Conservation (phyloP, 345 rosid species). For the Pistacia integerrima region DNA sequence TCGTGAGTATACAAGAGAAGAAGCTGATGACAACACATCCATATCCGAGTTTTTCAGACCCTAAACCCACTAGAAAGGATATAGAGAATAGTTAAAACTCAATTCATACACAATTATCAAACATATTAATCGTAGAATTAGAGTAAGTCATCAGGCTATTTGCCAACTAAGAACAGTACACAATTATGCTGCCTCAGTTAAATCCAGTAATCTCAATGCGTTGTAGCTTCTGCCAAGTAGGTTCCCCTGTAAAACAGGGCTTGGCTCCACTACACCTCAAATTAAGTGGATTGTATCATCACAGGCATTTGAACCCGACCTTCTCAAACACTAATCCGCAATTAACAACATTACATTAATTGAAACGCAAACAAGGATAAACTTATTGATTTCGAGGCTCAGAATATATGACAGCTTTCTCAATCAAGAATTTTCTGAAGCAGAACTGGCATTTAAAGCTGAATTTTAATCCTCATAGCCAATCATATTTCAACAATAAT, state of each 20-base stretch:
- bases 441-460: conserved; percentile 96
- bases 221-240: conserved; percentile 52
- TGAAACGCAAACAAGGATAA: too few relatives aligned
- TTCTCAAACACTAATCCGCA: background rate
- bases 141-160: too few relatives aligned
- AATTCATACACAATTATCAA: background rate
- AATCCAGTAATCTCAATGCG: conserved; percentile 40
- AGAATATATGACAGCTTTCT: conserved; percentile 64
- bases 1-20: conserved; percentile 39
- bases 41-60: conserved; percentile 64
- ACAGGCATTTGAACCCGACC: conserved; percentile 10
- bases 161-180: background rate
- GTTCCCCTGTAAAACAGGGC: conserved; percentile 63
- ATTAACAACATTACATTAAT: too few relatives aligned
- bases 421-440: conserved; percentile 95
- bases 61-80: conserved; percentile 9
- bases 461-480: conserved; percentile 55
- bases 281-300: conserved; percentile 43
- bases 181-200: conserved; percentile 40
- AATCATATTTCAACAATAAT: background rate
- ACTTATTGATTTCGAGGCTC: conserved; percentile 37
- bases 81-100: conserved; percentile 58
- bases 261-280: conserved; percentile 61
- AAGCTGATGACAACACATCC: conserved; percentile 73
- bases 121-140: too few relatives aligned